Evolutionary conservation across 495 filamentous ascomycete genomes (phyloP), one percentile per base, ranked within the genome.

Genomic region (Penicillium turbatum): DNA sequence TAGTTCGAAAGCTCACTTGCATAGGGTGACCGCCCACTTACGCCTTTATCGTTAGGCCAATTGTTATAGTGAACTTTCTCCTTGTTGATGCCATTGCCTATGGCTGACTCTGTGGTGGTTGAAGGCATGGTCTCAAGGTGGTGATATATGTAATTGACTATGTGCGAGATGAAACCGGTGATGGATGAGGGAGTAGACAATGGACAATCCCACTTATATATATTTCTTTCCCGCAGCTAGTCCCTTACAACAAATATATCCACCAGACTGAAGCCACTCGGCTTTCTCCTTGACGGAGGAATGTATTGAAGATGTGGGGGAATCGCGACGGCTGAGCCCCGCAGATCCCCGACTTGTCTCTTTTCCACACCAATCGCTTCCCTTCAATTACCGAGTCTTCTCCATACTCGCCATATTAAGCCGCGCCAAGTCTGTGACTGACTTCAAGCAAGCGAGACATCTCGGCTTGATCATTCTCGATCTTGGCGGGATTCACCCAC

Each of bases 21-120:
- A 16, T 15, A 17, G 21, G n/a, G 9, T 9, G 12, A 11, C 5
- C 0, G 16, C 1, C 27, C 12, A 53, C 19, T 26, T 60, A 66
- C 63, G 5, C 63, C 63, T 32, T 64, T 64, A 10, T 58, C 58
- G 37, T 56, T 66, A 16, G 63, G 63, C 63, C 63, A 66, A 32
- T 59, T 55, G 26, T 64, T 64, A 35, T 48, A 64, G 24, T 59
- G 56, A 4, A 53, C 47, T 13, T 45, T 15, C 31, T 55, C 11
- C 4, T 24, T 24, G n/a, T 50, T 53, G 15, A 26, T 31, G 47
- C 17, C 48, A 13, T 34, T 12, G 8, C n/a, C 51, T 27, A 36
- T 19, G 38, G 24, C 11, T 4, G 48, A 27, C 2, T 40, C 27
- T 19, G 35, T 21, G 1, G 19, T 12, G 10, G 53, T 26, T 24